Evolutionary conservation across 495 filamentous ascomycete species (phyloP).

Genomic region (Hamigera avellanea): DNA sequence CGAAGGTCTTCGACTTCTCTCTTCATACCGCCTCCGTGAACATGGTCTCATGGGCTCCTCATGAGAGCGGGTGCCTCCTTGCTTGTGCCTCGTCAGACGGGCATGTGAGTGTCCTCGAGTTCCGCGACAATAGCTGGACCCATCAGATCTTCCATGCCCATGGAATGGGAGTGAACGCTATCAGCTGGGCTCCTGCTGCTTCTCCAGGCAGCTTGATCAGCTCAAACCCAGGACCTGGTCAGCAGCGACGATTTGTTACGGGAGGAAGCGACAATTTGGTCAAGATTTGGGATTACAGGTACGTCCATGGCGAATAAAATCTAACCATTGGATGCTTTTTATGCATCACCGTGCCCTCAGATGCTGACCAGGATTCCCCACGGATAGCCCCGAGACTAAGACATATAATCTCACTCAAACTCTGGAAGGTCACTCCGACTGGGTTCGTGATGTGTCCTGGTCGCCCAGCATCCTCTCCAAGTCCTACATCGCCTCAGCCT

Average conservation of each 20-base stretch:
- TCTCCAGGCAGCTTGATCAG: conserved; percentile 70
- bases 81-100: conserved; percentile 92
- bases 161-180: conserved; percentile 84
- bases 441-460: conserved; percentile 98
- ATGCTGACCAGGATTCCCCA: not conserved
- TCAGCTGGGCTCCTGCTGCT: conserved; percentile 84
- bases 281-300: conserved; percentile 75
- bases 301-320: conserved; percentile 8
- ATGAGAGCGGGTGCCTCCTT: conserved; percentile 88
- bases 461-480: conserved; percentile 86
- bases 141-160: conserved; percentile 86
- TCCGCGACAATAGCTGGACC: conserved; percentile 82
- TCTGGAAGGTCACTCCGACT: conserved; percentile 78
- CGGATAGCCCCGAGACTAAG: conserved; percentile 35
- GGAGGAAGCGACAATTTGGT: conserved; percentile 87
- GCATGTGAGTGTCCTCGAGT: conserved; percentile 84
- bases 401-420: conserved; percentile 43
- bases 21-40: conserved; percentile 93
- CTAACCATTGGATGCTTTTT: too few relatives aligned
- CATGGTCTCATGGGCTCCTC: conserved; percentile 92
- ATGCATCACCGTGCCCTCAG: too few relatives aligned
- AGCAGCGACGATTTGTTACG: conserved; percentile 73
- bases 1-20: conserved; percentile 78
- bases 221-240: conserved; percentile 47
- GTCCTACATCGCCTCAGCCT: conserved; percentile 86